Percentiles rank a stretch among this genome's conserved stretches.
These are phyloP conservation scores for Coemansia sp. DNA, from an alignment of 192 early-diverging fungal species.

Conservation along the genomic window DNA sequence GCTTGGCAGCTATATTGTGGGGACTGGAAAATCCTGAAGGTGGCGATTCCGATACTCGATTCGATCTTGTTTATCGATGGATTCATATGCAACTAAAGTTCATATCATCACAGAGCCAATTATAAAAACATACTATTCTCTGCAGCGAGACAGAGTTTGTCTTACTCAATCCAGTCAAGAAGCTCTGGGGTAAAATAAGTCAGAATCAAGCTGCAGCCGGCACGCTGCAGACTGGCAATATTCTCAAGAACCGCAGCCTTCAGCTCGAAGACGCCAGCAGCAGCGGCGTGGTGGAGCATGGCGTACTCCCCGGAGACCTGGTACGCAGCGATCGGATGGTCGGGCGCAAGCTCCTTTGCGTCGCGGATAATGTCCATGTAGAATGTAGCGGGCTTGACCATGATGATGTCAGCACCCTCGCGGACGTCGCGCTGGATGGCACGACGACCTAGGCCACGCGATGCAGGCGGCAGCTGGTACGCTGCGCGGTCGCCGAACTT, in stretches of 20 bases:
- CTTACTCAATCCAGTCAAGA: constrained; percentile 81
- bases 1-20: not conserved
- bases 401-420: constrained; percentile 96
- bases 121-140: no score
- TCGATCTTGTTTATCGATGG: no score
- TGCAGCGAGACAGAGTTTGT: not conserved
- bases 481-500: constrained; percentile 87
- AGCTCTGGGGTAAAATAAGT: constrained; percentile 96
- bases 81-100: no score
- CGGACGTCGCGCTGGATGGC: constrained; percentile 83
- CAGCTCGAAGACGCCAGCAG: constrained; percentile 81
- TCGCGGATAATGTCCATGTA: constrained; percentile 96
- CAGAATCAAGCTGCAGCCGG: constrained; percentile 90
- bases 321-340: constrained; percentile 94
- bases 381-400: constrained; percentile 96
- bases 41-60: no score
- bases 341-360: constrained; percentile 67
- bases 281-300: constrained; percentile 82
- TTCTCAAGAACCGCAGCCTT: constrained; percentile 83
- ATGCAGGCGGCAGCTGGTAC: constrained; percentile 89
- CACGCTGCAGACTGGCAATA: constrained; percentile 78
- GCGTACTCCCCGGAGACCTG: constrained; percentile 91
- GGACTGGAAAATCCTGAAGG: not conserved
- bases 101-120: no score
- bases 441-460: constrained; percentile 87